Evolutionary conservation across 306 rosid genomes (phyloP).

Genomic region (Quercus agrifolia): DNA sequence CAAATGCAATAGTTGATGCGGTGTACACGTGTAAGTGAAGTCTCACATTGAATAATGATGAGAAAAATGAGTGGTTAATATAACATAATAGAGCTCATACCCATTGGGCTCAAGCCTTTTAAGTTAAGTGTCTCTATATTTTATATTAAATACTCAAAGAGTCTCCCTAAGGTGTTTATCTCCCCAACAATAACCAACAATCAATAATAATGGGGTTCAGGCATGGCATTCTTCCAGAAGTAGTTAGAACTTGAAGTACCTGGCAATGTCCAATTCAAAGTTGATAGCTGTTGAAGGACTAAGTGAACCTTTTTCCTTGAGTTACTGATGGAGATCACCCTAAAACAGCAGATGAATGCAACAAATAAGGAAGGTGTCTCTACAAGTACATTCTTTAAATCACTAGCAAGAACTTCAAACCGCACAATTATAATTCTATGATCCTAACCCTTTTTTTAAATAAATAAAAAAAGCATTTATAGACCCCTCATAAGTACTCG

Average conservation of each 20-base stretch:
- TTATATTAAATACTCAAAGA: no score
- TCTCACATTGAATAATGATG: no score
- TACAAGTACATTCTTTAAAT: slow-evolving; percentile 13
- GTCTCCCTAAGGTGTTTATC: no score
- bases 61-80: no score
- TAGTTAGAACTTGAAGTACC: slow-evolving; percentile 33
- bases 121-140: no score
- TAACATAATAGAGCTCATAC: no score
- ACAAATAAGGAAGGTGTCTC: slow-evolving; percentile 16
- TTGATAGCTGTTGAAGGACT: slow-evolving; percentile 66
- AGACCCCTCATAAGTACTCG: slow-evolving; percentile 95
- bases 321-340: slow-evolving; percentile 94
- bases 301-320: slow-evolving; percentile 79
- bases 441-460: neutral
- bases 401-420: slow-evolving; percentile 3
- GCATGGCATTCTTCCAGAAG: slow-evolving; percentile 1
- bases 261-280: slow-evolving; percentile 85
- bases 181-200: neutral
- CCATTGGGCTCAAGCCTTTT: no score
- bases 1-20: neutral
- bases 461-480: slow-evolving; percentile 6
- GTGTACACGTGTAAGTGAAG: no score
- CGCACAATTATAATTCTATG: neutral
- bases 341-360: slow-evolving; percentile 31
- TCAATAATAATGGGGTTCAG: neutral